Evolutionary conservation across 768 basidiomycete genomes (phyloP).

Genomic region (Hemileccinum impolitum): DNA sequence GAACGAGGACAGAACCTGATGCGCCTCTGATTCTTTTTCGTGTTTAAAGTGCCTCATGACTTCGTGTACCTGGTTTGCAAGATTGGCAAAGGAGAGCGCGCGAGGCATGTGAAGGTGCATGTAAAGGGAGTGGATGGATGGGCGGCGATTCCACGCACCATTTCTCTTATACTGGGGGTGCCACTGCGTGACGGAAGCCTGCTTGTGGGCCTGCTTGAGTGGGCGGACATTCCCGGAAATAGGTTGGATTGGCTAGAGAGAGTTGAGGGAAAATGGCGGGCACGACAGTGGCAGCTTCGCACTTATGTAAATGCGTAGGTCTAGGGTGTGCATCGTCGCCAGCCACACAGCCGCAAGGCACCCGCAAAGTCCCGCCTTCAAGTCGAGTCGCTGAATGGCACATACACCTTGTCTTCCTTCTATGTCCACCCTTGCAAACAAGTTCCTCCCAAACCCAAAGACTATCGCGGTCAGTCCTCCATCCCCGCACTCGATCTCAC

Average conservation of each 20-base stretch:
- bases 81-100: constrained; percentile 25
- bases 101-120: constrained; percentile 32
- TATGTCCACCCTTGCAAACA: constrained; percentile 25
- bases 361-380: no score
- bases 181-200: constrained; percentile 35
- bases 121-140: neutral
- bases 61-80: constrained; percentile 60
- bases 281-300: neutral
- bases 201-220: constrained; percentile 27
- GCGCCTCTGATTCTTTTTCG: constrained; percentile 86
- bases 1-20: constrained; percentile 49
- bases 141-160: constrained; percentile 30
- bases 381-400: no score
- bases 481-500: neutral
- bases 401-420: neutral
- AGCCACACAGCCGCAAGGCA: neutral
- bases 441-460: constrained; percentile 52
- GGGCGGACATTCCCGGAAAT: constrained; percentile 19
- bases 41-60: constrained; percentile 64
- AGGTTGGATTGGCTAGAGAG: constrained; percentile 7
- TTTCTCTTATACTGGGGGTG: constrained; percentile 42
- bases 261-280: constrained; percentile 19
- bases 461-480: constrained; percentile 72
- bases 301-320: constrained; percentile 17
- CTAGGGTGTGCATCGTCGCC: neutral